These are phyloP conservation scores for Gonapodya prolifera DNA, from an alignment of 192 early-diverging fungal genomes.

Conservation along the genomic window DNA sequence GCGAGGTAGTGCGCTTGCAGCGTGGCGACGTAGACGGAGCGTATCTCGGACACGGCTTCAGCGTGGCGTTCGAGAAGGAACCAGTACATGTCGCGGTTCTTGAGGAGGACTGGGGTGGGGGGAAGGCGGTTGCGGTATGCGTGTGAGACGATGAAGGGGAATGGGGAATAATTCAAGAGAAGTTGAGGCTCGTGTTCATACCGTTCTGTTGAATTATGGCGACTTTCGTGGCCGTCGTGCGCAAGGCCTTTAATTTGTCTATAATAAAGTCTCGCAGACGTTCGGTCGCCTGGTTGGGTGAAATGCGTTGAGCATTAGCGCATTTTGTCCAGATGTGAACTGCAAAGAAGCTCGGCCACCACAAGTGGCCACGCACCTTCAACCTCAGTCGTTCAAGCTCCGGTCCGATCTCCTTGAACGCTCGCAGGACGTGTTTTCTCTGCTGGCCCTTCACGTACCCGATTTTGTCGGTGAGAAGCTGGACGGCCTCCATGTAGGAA, in stretches of 20 bases:
- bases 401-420: constrained; percentile 75
- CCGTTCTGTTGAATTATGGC: constrained; percentile 84
- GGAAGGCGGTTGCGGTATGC: too few species aligned
- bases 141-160: too few species aligned
- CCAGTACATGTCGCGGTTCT: constrained; percentile 82
- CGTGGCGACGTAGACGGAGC: constrained; percentile 71
- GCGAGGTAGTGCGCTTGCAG: constrained; percentile 75
- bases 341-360: not conserved
- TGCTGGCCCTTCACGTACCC: constrained; percentile 63
- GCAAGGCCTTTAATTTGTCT: constrained; percentile 71
- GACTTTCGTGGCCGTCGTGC: constrained; percentile 83
- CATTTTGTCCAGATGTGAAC: not conserved
- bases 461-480: constrained; percentile 83
- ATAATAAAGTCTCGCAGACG: constrained; percentile 83
- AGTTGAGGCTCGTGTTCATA: too few species aligned
- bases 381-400: constrained; percentile 83
- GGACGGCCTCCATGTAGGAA: constrained; percentile 65
- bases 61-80: constrained; percentile 81
- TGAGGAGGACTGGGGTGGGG: too few species aligned
- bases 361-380: constrained; percentile 33
- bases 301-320: too few species aligned
- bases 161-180: too few species aligned
- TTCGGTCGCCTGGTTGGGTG: constrained; percentile 67
- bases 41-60: constrained; percentile 78
- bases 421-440: constrained; percentile 44